Evolutionary conservation across 805 yeast species (phyloP).

Genomic region (Tetrapisispora arboricola): DNA sequence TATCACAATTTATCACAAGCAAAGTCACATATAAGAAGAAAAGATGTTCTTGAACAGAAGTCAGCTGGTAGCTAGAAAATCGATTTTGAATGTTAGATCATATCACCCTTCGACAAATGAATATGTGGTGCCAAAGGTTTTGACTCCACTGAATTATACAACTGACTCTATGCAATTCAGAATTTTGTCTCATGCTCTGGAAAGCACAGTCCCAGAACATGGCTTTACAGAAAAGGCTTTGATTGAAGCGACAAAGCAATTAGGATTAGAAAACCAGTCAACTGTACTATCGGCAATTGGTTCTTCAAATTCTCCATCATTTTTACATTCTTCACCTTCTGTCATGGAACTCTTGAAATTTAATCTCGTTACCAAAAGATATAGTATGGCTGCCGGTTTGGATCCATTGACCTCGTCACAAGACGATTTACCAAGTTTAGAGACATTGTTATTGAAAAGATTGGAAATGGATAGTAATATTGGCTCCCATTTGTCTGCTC

Average conservation of each 20-base stretch:
- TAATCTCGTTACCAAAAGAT: slow-evolving; percentile 42
- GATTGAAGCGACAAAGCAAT: slow-evolving; percentile 19
- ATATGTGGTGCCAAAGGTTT: slow-evolving; percentile 11
- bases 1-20: no score
- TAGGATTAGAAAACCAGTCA: slow-evolving; percentile 16
- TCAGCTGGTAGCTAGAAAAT: neutral
- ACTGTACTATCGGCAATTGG: slow-evolving; percentile 23
- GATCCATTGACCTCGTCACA: slow-evolving; percentile 21
- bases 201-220: slow-evolving; percentile 21
- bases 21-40: no score
- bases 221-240: slow-evolving; percentile 27
- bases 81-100: slow-evolving; percentile 6
- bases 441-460: slow-evolving; percentile 37
- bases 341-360: slow-evolving; percentile 43
- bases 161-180: slow-evolving; percentile 21
- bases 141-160: slow-evolving; percentile 20
- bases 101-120: slow-evolving; percentile 23
- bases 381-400: slow-evolving; percentile 30
- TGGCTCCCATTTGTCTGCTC: slow-evolving; percentile 26
- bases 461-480: slow-evolving; percentile 35
- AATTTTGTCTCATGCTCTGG: slow-evolving; percentile 20
- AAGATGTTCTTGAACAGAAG: neutral
- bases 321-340: slow-evolving; percentile 27
- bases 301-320: slow-evolving; percentile 24
- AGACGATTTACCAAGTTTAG: slow-evolving; percentile 28